Evolutionary conservation across 2,329 filamentous ascomycete genomes (phyloP), one percentile per base, ranked within the genome.

Genomic region (Drechslerella dactyloides): DNA sequence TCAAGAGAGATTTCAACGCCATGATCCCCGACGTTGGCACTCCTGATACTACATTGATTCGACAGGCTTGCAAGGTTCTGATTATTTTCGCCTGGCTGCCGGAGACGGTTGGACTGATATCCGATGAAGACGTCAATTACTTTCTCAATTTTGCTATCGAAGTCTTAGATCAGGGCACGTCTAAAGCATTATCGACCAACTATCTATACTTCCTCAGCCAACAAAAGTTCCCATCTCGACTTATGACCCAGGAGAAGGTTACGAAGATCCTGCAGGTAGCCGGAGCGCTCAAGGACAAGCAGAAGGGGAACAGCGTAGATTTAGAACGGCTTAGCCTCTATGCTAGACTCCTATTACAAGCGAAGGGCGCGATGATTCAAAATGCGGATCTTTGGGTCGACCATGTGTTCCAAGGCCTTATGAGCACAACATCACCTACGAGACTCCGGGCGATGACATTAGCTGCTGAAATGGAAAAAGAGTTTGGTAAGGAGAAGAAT

Each of bases 81-180:
- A 86, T 86, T 68, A 90, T 88, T 1, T 88, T 97, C 65, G 84
- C 96, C 2, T 88, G 89, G 79, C 89, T 90, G 69, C 83, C 86
- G 3, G 85, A 86, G n/a, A 86, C 93, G 55, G 86, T 88, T 3
- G 85, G 86, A 0, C 85, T 86, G 15, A 83, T 97, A 46, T 84
- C 89, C 11, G 86, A 88, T 61, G 91, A 96, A 27, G 96, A 96
- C 78, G 88, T 87, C 59, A 80, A 86, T 15, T 94, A 91, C 78
- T 83, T 97, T 59, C 81, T 96, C 42, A 93, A 97, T 65, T 88
- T 93, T 74, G 87, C 89, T 58, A 90, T 96, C 72, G 85, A 85
- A 53, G 86, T 96, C 58, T 85, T 90, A 76, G 87, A 93, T 70
- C 78, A 83, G 1, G 82, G 84, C 2, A 82, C 86, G 15, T 86